These are phyloP conservation scores for Sporobolomyces phaffii DNA, from an alignment of 768 basidiomycete genomes.

Conservation along the genomic window DNA sequence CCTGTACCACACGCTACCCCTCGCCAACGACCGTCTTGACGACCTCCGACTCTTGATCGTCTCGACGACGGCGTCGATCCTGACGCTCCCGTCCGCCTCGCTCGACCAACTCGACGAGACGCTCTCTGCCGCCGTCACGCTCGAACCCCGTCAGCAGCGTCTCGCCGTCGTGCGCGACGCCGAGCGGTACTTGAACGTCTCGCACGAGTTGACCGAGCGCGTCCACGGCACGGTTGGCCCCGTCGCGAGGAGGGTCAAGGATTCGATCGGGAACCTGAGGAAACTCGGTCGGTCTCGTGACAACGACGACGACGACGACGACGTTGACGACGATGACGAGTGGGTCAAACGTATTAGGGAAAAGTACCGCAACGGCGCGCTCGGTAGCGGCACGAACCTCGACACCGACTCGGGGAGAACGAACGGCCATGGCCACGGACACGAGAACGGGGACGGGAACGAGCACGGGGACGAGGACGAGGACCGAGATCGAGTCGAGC, in stretches of 20 bases:
- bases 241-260: conserved; percentile 12
- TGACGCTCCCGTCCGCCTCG: neutral
- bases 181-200: neutral
- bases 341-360: neutral
- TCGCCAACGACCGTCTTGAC: neutral
- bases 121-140: neutral
- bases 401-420: no score
- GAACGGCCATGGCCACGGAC: no score
- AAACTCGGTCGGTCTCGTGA: no score
- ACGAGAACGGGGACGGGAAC: no score
- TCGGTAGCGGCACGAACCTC: no score
- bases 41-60: conserved; percentile 11
- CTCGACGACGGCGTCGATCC: neutral
- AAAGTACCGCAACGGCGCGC: no score
- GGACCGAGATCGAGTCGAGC: no score
- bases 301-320: neutral
- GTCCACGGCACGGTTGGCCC: conserved; percentile 12
- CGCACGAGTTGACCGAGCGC: neutral
- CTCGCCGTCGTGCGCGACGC: neutral
- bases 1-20: neutral
- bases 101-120: conserved; percentile 7
- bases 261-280: conserved; percentile 8
- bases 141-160: neutral
- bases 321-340: neutral
- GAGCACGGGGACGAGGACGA: no score